Evolutionary conservation across 768 basidiomycete genomes (phyloP).

Genomic region (Pleurotus ostreatus): DNA sequence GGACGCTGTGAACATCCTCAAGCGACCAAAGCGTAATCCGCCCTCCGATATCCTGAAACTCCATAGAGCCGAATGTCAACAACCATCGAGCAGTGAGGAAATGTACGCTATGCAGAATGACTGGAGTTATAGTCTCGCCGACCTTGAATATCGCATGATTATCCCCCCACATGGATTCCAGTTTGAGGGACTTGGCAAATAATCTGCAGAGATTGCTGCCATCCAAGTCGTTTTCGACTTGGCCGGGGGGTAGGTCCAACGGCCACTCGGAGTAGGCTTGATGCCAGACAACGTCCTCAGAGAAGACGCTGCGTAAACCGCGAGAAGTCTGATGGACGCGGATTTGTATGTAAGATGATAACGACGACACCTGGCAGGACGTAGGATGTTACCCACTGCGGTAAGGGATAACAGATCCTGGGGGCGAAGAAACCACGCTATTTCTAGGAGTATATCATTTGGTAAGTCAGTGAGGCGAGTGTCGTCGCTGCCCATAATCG

Average conservation of each 20-base stretch:
- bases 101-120: background rate
- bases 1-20: background rate
- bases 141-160: background rate
- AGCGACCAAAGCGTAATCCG: background rate
- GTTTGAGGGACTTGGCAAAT: background rate
- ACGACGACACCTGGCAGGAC: background rate
- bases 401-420: background rate
- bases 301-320: background rate
- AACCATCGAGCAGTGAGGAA: background rate
- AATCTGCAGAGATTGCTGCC: background rate
- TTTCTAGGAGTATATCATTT: background rate
- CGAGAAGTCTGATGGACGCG: background rate
- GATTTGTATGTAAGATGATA: background rate
- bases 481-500: background rate
- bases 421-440: background rate
- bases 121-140: background rate
- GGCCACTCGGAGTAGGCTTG: background rate
- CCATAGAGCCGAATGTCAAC: background rate
- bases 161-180: background rate
- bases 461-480: background rate
- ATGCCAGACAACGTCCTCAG: background rate
- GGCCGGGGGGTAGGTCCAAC: background rate
- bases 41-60: background rate
- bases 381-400: background rate
- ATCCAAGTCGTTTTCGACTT: background rate